Percentiles rank a stretch among this genome's conserved stretches.
Evolutionary conservation across 1,284 basidiomycete genomes (phyloP).

Genomic region (Pseudozyma sp.): DNA sequence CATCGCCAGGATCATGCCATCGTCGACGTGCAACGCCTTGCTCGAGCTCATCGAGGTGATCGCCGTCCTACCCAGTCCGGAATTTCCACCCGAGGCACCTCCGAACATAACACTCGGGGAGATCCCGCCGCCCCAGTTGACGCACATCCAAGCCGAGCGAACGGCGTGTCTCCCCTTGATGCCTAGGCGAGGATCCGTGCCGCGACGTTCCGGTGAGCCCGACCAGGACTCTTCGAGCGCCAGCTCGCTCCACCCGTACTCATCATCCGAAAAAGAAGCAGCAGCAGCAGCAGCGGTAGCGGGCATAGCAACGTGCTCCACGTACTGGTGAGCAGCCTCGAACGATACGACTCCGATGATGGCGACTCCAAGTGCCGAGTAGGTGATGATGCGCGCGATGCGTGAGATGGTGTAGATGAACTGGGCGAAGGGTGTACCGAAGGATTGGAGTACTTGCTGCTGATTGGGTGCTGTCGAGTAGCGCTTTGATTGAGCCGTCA

Average conservation of each 20-base stretch:
- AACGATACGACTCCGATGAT: constrained; percentile 45
- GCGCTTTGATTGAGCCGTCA: background rate
- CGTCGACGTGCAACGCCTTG: constrained; percentile 28
- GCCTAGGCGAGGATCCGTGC: constrained; percentile 61
- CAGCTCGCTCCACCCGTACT: constrained; percentile 44
- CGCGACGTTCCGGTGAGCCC: constrained; percentile 13
- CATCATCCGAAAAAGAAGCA: constrained; percentile 18
- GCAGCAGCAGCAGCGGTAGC: constrained; percentile 6
- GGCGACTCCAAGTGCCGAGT: constrained; percentile 49
- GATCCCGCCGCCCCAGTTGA: constrained; percentile 64
- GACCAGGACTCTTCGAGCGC: constrained; percentile 53
- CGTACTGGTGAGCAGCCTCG: constrained; percentile 65
- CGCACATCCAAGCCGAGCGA: constrained; percentile 63
- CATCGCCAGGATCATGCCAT: constrained; percentile 56
- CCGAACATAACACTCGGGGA: constrained; percentile 56
- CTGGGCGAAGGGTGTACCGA: constrained; percentile 59
- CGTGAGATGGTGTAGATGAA: constrained; percentile 60
- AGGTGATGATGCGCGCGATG: constrained; percentile 63
- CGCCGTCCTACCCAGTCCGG: constrained; percentile 36
- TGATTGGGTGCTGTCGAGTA: constrained; percentile 54
- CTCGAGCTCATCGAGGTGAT: constrained; percentile 31
- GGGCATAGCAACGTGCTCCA: constrained; percentile 61
- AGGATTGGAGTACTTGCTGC: constrained; percentile 51
- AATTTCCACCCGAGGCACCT: constrained; percentile 22
- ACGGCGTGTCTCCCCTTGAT: constrained; percentile 62